Conservation (phyloP, 129 eudicot species). For the Escallonia rubra region DNA sequence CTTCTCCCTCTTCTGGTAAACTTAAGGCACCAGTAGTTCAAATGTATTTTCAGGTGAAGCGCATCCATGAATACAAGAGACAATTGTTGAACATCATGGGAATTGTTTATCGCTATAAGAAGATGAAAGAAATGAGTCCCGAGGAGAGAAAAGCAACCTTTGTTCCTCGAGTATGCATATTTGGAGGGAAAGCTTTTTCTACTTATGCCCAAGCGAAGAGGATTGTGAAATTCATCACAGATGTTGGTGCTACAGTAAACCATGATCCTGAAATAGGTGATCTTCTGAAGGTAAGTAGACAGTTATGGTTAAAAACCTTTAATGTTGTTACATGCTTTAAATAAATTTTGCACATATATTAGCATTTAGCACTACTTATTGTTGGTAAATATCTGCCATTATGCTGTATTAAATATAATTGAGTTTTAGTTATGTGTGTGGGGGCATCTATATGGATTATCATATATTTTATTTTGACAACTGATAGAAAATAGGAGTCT, state of each 20-base stretch:
- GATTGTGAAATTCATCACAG: constrained; percentile 86
- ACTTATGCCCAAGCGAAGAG: constrained; percentile 94
- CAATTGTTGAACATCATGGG: constrained; percentile 76
- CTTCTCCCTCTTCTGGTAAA: constrained; percentile 3
- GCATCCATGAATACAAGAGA: constrained; percentile 88
- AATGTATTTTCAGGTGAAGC: constrained; percentile 56
- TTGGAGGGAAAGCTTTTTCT: constrained; percentile 98
- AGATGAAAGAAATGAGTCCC: constrained; percentile 85
- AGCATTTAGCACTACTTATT: no score
- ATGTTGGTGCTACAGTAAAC: constrained; percentile 78
- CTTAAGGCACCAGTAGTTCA: background rate
- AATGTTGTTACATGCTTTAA: background rate
- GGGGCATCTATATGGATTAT: background rate
- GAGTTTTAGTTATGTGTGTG: background rate
- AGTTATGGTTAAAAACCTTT: background rate
- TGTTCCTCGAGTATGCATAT: constrained; percentile 90
- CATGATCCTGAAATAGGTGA: constrained; percentile 95
- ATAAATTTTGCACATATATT: no score
- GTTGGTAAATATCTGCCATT: background rate
- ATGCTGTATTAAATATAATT: background rate
- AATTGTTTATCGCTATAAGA: constrained; percentile 82
- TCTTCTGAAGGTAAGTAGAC: constrained; percentile 55
- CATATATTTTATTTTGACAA: no score
- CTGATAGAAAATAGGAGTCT: no score
- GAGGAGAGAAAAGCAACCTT: constrained; percentile 59